These are phyloP conservation scores for Pythium folliculosum DNA, from an alignment of 352 stramenopile species.

Conservation along the genomic window DNA sequence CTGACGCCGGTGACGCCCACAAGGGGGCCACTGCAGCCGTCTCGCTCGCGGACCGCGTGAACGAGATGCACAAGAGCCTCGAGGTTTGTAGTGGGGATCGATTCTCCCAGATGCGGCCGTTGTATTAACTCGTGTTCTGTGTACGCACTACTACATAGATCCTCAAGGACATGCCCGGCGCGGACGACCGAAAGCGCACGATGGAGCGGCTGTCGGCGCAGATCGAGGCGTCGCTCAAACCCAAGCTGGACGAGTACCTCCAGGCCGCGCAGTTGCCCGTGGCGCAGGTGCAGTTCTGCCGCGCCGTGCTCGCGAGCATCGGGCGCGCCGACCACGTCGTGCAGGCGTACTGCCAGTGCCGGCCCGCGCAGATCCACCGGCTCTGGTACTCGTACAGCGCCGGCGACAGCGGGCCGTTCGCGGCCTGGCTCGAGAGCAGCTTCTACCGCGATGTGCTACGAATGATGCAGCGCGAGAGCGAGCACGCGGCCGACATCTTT, in stretches of 20 bases:
- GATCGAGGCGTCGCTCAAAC: conserved; percentile 55
- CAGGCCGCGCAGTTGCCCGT: conserved; percentile 47
- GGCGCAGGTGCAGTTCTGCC: conserved; percentile 43
- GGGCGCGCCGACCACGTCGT: conserved; percentile 40
- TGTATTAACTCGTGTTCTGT: too few relatives aligned
- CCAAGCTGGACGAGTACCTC: conserved; percentile 42
- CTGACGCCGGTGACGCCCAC: conserved; percentile 8
- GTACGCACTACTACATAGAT: conserved; percentile 14
- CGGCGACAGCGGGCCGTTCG: conserved; percentile 32
- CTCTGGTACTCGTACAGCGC: conserved; percentile 54
- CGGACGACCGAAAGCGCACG: conserved; percentile 51
- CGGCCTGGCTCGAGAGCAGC: conserved; percentile 45
- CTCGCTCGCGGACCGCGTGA: conserved; percentile 49
- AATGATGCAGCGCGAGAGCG: conserved; percentile 59
- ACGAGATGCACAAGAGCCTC: conserved; percentile 66
- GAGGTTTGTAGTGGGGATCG: conserved; percentile 26
- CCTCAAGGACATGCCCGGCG: conserved; percentile 61
- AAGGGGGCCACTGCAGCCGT: conserved; percentile 3
- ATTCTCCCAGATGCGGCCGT: too few relatives aligned
- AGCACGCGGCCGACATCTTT: conserved; percentile 52
- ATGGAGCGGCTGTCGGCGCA: conserved; percentile 52
- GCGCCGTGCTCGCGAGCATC: conserved; percentile 57
- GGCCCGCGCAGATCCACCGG: conserved; percentile 54
- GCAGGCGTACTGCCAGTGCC: conserved; percentile 44
- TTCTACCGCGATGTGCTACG: conserved; percentile 60